Percentiles rank a stretch among this genome's conserved stretches.
Conservation (phyloP, 2,329 filamentous ascomycete species). For the Botrytis fragariae region DNA sequence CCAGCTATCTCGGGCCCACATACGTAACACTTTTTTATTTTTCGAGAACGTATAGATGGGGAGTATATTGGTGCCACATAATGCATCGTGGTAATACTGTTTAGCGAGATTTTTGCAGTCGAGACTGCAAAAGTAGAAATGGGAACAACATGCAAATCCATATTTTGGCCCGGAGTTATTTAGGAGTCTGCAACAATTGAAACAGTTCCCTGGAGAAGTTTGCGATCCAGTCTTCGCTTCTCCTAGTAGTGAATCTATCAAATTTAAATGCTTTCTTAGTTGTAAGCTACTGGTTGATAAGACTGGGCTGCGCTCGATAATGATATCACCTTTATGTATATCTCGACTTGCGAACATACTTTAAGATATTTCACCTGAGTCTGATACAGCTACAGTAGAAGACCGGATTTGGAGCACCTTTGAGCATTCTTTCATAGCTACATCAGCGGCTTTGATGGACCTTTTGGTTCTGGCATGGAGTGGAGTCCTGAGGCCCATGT, state of each 20-base stretch:
- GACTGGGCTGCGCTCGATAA: background rate
- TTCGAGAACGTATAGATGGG: background rate
- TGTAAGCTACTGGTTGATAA: background rate
- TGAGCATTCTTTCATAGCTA: background rate
- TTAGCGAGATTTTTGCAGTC: conserved; percentile 7
- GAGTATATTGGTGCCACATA: conserved; percentile 14
- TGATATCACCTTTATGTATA: background rate
- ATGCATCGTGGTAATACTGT: conserved; percentile 8
- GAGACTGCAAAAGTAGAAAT: conserved; percentile 8
- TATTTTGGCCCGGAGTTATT: background rate
- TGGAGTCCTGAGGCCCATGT: background rate
- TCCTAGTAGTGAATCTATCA: too few species aligned
- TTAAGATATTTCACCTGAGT: background rate
- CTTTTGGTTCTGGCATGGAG: background rate
- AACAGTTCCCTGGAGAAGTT: background rate
- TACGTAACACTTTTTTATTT: too few species aligned
- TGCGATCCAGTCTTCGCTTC: background rate
- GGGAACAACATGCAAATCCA: conserved; percentile 13
- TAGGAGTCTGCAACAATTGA: background rate
- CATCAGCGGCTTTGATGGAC: background rate
- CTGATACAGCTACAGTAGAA: background rate
- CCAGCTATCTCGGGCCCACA: background rate
- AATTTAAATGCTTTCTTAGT: background rate
- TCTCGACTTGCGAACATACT: conserved; percentile 18
- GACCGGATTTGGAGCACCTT: background rate